Percentiles rank a stretch among this genome's conserved stretches.
Conservation (phyloP, 306 rosid species). For the Rosa rugosa region DNA sequence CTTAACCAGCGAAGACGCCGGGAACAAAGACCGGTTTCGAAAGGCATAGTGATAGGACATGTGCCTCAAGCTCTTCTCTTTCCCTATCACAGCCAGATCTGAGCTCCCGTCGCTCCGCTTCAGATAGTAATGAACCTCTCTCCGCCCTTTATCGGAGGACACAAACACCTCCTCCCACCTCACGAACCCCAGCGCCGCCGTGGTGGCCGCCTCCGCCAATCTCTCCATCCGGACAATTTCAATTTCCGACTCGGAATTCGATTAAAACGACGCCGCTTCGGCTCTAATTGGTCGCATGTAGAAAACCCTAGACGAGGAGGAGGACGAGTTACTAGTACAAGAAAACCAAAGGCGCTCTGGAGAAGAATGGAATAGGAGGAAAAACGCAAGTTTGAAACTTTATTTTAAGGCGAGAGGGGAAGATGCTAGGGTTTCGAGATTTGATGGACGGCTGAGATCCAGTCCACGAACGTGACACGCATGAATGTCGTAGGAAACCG, state of each 20-base stretch:
- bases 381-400: conserved; percentile 35
- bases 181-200: conserved; percentile 41
- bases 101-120: conserved; percentile 51
- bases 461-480: conserved; percentile 22
- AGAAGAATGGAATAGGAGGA: conserved; percentile 8
- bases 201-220: conserved; percentile 33
- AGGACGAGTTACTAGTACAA: no score
- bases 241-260: neutral
- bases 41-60: conserved; percentile 65
- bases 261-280: conserved; percentile 6
- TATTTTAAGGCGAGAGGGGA: neutral
- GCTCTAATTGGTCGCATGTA: neutral
- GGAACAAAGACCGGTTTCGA: conserved; percentile 24
- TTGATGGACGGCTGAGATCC: conserved; percentile 53
- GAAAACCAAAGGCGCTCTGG: neutral
- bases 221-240: conserved; percentile 43
- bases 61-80: conserved; percentile 69
- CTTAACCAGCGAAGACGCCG: conserved; percentile 34
- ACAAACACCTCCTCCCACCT: conserved; percentile 73
- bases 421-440: conserved; percentile 69
- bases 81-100: conserved; percentile 82
- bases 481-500: conserved; percentile 54
- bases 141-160: conserved; percentile 57
- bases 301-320: conserved; percentile 1
- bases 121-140: conserved; percentile 68